Evolutionary conservation across 1,284 basidiomycete species (phyloP).

Genomic region (Megacollybia platyphylla): DNA sequence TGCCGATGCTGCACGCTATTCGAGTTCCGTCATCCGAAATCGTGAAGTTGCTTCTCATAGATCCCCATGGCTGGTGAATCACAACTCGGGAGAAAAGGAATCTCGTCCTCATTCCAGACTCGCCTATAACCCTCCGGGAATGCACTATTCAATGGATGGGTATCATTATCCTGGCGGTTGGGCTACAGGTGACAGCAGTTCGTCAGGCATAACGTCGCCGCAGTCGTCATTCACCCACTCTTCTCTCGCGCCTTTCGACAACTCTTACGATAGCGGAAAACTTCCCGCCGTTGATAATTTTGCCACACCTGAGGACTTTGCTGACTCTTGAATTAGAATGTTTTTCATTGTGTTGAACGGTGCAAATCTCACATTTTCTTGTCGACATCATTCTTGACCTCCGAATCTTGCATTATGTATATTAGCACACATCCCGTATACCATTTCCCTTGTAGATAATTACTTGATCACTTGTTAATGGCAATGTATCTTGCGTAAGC

Average conservation of each 20-base stretch:
- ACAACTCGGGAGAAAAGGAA: conserved; percentile 17
- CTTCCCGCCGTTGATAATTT: too few relatives aligned
- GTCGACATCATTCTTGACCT: too few relatives aligned
- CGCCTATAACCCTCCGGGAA: conserved; percentile 15
- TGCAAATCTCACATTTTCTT: conserved; percentile 7
- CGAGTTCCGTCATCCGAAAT: conserved; percentile 1
- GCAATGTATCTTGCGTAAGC: too few relatives aligned
- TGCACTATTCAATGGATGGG: not conserved
- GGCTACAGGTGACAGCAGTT: conserved; percentile 12
- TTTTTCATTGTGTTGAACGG: conserved; percentile 15
- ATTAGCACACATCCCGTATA: not conserved
- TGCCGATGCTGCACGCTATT: conserved; percentile 1
- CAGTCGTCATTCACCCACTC: conserved; percentile 16
- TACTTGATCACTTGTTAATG: not conserved
- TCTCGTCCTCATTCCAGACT: conserved; percentile 19
- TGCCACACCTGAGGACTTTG: conserved; percentile 11
- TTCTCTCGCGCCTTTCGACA: too few relatives aligned
- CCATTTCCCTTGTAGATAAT: not conserved
- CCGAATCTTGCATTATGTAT: not conserved
- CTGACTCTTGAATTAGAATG: conserved; percentile 22
- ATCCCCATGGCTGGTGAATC: conserved; percentile 11
- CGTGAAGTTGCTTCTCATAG: conserved; percentile 8
- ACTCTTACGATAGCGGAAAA: too few relatives aligned
- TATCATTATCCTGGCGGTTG: conserved; percentile 1
- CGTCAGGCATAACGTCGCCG: conserved; percentile 17